Base-by-base conservation (phyloP, 495 filamentous ascomycete species). In the Schizothecium vesticola region DNA sequence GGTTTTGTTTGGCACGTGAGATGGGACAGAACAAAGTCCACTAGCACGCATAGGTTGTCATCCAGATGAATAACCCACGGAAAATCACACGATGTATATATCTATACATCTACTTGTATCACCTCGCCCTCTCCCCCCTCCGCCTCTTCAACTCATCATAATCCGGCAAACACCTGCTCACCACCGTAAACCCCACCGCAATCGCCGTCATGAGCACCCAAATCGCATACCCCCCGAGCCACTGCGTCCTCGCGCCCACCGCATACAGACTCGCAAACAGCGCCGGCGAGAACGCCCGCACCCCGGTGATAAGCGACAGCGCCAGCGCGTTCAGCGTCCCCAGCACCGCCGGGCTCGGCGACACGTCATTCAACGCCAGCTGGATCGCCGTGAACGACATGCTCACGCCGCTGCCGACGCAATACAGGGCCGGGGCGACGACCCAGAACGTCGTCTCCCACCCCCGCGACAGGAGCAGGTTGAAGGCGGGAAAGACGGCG, bases 361-460 rank as follows among this genome's bases (percentile, higher is more conserved):
- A 81, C 13, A 89, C 84, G 66, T 91, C 87, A 77, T 91, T 92
- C 26, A 92, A 68, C 33, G 85, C 86, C 24, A 92, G 85, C 80
- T 91, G 89, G 24, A 86, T 81, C 8, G 82, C 86, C 19, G 89
- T 91, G 70, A 90, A 91, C 3, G 84, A 82, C 88, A 92, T 91
- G 56, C 82, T 84, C 0, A 91, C 85, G 19, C 88, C 88, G 22
- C 83, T 82, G 0, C 86, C 87, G 1, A 86, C 21, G 1, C 79
- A 74, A 28, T 86, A 67, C 9, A 77, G 12, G 0, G 72, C 26
- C 1, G 83, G 82, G 0, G 77, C 74, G 0, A 84, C 51, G n/a
- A 85, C 69, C 88, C 88, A 91, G 70, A 92, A 91, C 0, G 72
- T 71, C 0, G 63, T 67, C 1, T 55, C 59, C 2, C 67, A 75